A percentile compares a stretch with the other conserved stretches of the same genome.
phyloP scores from a whole-genome alignment of 1,284 basidiomycete genomes.

The Stereum hirsutum region DNA sequence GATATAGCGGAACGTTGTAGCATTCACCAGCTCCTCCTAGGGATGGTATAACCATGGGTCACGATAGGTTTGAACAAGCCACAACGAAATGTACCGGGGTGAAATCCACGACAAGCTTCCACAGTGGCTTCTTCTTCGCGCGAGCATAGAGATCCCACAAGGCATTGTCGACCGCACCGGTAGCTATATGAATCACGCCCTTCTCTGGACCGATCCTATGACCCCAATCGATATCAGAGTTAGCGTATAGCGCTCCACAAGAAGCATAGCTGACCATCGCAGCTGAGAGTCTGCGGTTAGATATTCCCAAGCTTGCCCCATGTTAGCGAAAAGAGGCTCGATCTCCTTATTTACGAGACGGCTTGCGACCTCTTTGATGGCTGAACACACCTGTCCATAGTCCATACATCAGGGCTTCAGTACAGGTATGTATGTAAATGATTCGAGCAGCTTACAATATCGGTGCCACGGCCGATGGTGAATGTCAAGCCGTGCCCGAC shows the following conservation, averaged over 20 bases:
- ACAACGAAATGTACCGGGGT: conserved; percentile 53
- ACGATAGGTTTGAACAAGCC: not conserved
- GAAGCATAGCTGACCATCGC: conserved; percentile 50
- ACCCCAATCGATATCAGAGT: not conserved
- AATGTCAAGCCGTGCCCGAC: conserved; percentile 93
- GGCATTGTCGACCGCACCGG: conserved; percentile 75
- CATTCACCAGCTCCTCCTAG: conserved; percentile 79
- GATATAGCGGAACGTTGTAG: conserved; percentile 87
- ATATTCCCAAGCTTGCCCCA: conserved; percentile 79
- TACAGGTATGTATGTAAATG: not conserved
- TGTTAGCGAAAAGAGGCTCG: conserved; percentile 78
- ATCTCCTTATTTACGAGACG: conserved; percentile 80
- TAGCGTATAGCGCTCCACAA: not conserved
- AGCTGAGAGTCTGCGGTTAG: conserved; percentile 83
- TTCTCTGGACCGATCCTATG: conserved; percentile 84
- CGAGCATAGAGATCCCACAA: conserved; percentile 82
- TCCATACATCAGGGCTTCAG: no score
- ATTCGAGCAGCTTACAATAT: conserved; percentile 49
- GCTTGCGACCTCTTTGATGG: conserved; percentile 72
- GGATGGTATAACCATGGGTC: no score
- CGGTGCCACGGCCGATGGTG: conserved; percentile 94
- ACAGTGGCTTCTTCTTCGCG: conserved; percentile 69
- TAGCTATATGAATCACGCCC: conserved; percentile 78
- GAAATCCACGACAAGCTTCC: conserved; percentile 82
- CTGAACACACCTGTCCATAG: conserved; percentile 67